Percentiles rank a stretch among this genome's conserved stretches.
Evolutionary conservation across 495 filamentous ascomycete species (phyloP).

Genomic region (Sordaria brevicollis): DNA sequence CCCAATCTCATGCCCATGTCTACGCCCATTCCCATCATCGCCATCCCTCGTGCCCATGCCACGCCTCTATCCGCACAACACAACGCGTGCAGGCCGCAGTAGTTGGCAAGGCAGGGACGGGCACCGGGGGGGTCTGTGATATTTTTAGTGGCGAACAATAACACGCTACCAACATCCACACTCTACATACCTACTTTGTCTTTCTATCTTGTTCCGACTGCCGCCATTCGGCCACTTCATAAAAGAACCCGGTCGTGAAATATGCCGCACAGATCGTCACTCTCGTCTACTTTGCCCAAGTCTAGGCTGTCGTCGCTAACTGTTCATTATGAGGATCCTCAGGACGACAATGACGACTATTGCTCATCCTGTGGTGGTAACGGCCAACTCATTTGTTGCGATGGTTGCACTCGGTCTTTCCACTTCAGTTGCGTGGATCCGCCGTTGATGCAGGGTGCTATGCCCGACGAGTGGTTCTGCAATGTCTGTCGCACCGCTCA

Average conservation of each 20-base stretch:
- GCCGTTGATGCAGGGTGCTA: constrained; percentile 53
- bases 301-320: not conserved
- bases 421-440: constrained; percentile 82
- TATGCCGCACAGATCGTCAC: constrained; percentile 21
- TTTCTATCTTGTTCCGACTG: constrained; percentile 13
- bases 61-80: not conserved
- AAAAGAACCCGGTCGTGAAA: constrained; percentile 9
- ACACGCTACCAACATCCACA: not conserved
- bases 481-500: constrained; percentile 49
- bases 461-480: constrained; percentile 77
- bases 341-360: constrained; percentile 79
- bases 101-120: constrained; percentile 2
- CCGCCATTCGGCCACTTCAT: constrained; percentile 8
- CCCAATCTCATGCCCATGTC: constrained; percentile 5
- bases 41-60: not conserved
- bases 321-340: constrained; percentile 4
- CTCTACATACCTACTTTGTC: constrained; percentile 3
- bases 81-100: constrained; percentile 5
- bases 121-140: constrained; percentile 3
- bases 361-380: constrained; percentile 73
- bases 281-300: constrained; percentile 5
- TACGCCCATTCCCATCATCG: not conserved
- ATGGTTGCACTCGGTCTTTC: constrained; percentile 77
- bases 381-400: constrained; percentile 85
- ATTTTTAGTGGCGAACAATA: constrained; percentile 13